Conservation (phyloP, 192 early-diverging fungal genomes). For the Linnemannia elongata region DNA sequence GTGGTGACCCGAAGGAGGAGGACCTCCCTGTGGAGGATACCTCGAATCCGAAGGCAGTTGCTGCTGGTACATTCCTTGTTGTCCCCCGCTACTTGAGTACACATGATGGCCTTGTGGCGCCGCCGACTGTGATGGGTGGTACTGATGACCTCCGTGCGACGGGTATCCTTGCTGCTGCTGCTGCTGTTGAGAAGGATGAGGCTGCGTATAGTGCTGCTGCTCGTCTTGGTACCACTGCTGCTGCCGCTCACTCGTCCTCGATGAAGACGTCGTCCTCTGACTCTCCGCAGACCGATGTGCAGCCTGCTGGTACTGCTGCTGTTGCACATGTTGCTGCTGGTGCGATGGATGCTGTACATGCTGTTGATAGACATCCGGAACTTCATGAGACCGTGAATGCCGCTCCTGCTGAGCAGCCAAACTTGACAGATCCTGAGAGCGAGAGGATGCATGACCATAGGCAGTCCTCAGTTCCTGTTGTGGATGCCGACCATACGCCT, state of each 20-base stretch:
- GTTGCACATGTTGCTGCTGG: constrained; percentile 6
- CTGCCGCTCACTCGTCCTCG: constrained; percentile 11
- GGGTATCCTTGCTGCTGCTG: constrained; percentile 15
- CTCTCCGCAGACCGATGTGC: background rate
- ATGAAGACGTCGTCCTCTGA: background rate
- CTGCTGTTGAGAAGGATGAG: background rate
- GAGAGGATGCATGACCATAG: constrained; percentile 27
- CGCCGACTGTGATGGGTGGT: constrained; percentile 7
- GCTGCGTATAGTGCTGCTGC: constrained; percentile 18
- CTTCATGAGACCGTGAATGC: constrained; percentile 24
- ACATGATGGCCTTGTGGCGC: background rate
- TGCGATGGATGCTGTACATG: constrained; percentile 11
- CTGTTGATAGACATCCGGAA: background rate
- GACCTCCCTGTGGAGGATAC: constrained; percentile 5
- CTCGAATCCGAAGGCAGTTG: background rate
- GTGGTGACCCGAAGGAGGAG: constrained; percentile 14
- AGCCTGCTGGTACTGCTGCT: constrained; percentile 11
- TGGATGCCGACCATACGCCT: background rate
- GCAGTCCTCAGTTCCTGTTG: constrained; percentile 21
- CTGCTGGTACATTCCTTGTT: background rate
- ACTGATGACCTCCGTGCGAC: constrained; percentile 6
- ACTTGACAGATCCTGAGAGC: constrained; percentile 31
- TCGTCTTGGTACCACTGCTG: constrained; percentile 28
- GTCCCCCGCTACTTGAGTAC: background rate
- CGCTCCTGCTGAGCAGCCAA: constrained; percentile 10